phyloP scores from a whole-genome alignment of 2,329 filamentous ascomycete species.

The Cladosporium sp. region DNA sequence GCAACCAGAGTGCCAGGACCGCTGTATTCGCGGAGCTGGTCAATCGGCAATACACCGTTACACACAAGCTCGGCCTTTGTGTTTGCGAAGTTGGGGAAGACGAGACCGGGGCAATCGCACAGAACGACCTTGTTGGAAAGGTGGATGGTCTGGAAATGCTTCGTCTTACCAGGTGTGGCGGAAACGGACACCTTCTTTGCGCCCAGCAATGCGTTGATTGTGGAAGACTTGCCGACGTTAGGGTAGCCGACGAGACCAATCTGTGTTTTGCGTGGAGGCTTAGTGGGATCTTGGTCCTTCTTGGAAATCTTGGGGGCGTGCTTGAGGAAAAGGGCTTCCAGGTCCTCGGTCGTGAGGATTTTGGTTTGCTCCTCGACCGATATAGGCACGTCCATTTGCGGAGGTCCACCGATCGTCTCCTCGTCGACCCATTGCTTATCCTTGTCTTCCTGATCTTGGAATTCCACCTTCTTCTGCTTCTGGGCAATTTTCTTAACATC shows the following conservation, averaged over 20 bases:
- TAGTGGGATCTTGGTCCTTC: slow-evolving; percentile 44
- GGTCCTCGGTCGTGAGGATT: slow-evolving; percentile 89
- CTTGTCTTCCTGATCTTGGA: slow-evolving; percentile 44
- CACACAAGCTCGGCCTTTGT: slow-evolving; percentile 96
- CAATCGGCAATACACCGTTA: slow-evolving; percentile 92
- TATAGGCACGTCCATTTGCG: slow-evolving; percentile 40
- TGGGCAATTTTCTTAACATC: slow-evolving; percentile 53
- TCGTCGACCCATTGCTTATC: slow-evolving; percentile 46
- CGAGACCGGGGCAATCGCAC: slow-evolving; percentile 97
- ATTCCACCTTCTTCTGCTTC: slow-evolving; percentile 46
- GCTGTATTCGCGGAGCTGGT: slow-evolving; percentile 90
- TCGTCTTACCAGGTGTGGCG: slow-evolving; percentile 95
- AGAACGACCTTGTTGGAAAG: slow-evolving; percentile 85
- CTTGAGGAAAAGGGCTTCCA: slow-evolving; percentile 83
- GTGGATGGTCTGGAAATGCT: slow-evolving; percentile 98
- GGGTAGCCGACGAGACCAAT: slow-evolving; percentile 97
- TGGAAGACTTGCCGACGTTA: slow-evolving; percentile 98
- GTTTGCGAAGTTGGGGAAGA: slow-evolving; percentile 96
- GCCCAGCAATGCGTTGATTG: slow-evolving; percentile 97
- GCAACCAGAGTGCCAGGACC: slow-evolving; percentile 84
- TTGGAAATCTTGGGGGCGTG: slow-evolving; percentile 63
- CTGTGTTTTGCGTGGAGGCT: slow-evolving; percentile 67
- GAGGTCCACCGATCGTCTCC: slow-evolving; percentile 38
- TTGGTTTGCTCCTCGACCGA: slow-evolving; percentile 55
- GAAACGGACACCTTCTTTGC: slow-evolving; percentile 99